Base-by-base conservation (phyloP, 192 early-diverging fungal species). In the Rhizophagus clarus region DNA sequence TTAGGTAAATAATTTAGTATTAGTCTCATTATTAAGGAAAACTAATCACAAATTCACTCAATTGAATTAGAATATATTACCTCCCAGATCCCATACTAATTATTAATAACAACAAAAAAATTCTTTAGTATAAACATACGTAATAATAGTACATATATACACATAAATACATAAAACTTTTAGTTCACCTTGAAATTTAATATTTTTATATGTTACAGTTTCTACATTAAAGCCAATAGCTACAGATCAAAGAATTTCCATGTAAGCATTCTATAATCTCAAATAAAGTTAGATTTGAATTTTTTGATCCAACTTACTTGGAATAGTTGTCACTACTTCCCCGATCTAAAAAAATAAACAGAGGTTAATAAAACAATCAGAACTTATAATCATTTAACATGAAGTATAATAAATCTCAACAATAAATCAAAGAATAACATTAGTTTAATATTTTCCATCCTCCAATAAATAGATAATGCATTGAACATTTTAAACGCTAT, bases 241-340 rank as follows among this genome's bases (percentile, higher is more conserved):
- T 88, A 77, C 56, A 77, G 56, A 42, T 60, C 22, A 62, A 56
- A 56, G 20, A 56, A 17, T 56, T 56, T 56, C 17, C 17, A 56
- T 56, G 20, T 56, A 20, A 56, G 49, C 14, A 56, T 15, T 56
- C 15, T 20, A 56, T 56, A 56, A 20, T 56, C 12, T 20, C 49
- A 56, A 56, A 56, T 15, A 15, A 49, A 0, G 12, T 49, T 32
- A 1, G 32, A 32, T 40, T 40, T 40, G 7, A 40, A 40, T 40
- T 40, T 32, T 40, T 56, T 56, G 17, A 42, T 12, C 45, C n/a
- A n/a, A 82, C 86, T 82, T 95, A 85, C 94, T 99, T 32, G 97
- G 97, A 77, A 99, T 97, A 11, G 97, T 98, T 31, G 96, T 97
- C 28, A 99, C 96, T 11, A 98, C 95, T 85, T 99, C 97, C 72